These are phyloP conservation scores for Didymella glomerata DNA, from an alignment of 2,329 filamentous ascomycete species.

Conservation along the genomic window DNA sequence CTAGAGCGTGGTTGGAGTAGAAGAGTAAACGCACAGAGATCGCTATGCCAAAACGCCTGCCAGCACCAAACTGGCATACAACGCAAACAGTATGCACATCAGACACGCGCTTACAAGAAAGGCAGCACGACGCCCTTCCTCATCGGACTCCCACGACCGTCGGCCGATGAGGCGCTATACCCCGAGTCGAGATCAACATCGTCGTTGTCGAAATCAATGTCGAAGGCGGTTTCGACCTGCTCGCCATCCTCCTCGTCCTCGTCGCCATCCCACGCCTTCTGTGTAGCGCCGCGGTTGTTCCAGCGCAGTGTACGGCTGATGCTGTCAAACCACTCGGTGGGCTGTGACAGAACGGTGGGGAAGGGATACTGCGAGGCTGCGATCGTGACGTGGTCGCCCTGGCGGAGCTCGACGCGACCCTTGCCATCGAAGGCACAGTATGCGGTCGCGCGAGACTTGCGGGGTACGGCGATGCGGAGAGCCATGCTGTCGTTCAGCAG, in stretches of 20 bases:
- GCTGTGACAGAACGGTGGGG: slow-evolving; percentile 89
- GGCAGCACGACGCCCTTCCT: slow-evolving; percentile 48
- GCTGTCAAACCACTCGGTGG: slow-evolving; percentile 95
- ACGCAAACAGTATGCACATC: slow-evolving; percentile 1
- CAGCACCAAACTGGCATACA: background rate
- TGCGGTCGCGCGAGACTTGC: slow-evolving; percentile 85
- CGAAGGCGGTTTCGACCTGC: slow-evolving; percentile 72
- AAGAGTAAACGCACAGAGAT: slow-evolving; percentile 10
- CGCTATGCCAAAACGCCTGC: slow-evolving; percentile 12
- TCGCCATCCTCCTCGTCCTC: slow-evolving; percentile 58
- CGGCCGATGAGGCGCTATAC: slow-evolving; percentile 49
- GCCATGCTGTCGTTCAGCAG: slow-evolving; percentile 94
- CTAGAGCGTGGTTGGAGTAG: slow-evolving; percentile 21
- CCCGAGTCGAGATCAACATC: slow-evolving; percentile 56
- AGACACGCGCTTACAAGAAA: slow-evolving; percentile 35
- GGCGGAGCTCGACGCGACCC: slow-evolving; percentile 88
- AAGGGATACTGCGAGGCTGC: slow-evolving; percentile 96
- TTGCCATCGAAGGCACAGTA: slow-evolving; percentile 99
- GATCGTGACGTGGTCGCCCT: slow-evolving; percentile 95
- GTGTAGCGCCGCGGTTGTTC: slow-evolving; percentile 91
- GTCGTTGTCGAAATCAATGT: slow-evolving; percentile 85
- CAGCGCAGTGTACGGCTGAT: slow-evolving; percentile 90
- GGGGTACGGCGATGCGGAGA: slow-evolving; percentile 85
- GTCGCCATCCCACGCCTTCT: slow-evolving; percentile 77
- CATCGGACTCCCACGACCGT: slow-evolving; percentile 46